Evolutionary conservation across 2,329 filamentous ascomycete species (phyloP), one percentile per base, ranked within the genome.

Genomic region (Aspergillus pseudoglaucus): DNA sequence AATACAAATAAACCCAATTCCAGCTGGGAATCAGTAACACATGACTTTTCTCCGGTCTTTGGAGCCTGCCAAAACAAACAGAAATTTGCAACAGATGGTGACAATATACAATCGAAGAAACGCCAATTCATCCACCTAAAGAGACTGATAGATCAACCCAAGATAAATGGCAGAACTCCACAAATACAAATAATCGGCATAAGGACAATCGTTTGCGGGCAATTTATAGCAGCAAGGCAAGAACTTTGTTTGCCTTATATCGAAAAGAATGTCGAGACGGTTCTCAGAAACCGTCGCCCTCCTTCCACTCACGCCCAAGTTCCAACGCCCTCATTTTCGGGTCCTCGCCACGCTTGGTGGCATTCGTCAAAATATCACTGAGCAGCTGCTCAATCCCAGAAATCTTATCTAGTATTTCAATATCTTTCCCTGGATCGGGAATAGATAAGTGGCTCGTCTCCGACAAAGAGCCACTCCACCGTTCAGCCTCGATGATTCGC

Each of bases 231-330:
- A 1, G 33, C 14, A 37, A 37, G 33, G 33, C 33, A 37, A n/a
- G 4, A n/a, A 3, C 9, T 15, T 15, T 8, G 35, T 9, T 38
- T 17, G 18, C 35, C 10, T 20, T 4, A 20, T 17, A 39, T 39
- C n/a, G 10, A n/a, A 39, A 39, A 30, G 25, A 5, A 5, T 5
- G n/a, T 33, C 32, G n/a, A 17, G 17, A 8, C 2, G 33, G 33
- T 18, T 37, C 39, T 71, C 62, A 81, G 57, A 75, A 81, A 2
- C 75, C 76, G 60, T 80, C 77, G 1, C 76, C 78, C 39, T 78
- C 75, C 33, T 73, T 73, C 78, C 77, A 82, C 40, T 66, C 63
- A 45, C 78, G 71, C 32, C 79, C 78, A 7, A 70, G 70, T 56
- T 81, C 78, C 52, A 65, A 48, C 1, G 80, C 80, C 48, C 80